Base-by-base conservation (phyloP, 768 basidiomycete genomes). In the Lentinula raphanica region DNA sequence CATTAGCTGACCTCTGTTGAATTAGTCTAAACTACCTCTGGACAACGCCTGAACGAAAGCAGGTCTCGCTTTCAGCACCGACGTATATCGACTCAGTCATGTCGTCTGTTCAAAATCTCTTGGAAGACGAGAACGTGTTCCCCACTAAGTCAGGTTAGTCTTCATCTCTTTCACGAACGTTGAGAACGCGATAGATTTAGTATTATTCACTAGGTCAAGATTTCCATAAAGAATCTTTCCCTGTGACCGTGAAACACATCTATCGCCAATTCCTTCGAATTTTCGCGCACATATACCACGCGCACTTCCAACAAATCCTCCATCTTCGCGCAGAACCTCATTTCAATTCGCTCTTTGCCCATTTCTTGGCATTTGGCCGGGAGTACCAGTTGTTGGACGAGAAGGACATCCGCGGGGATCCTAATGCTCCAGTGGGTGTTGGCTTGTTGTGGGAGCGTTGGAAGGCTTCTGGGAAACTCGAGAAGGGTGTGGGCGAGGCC, bases 61-160 rank as follows among this genome's bases (percentile, higher is more conserved):
- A 88, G 60, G 87, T 94, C 25, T 78, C 88, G 62, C 79, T 98
- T 0, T 87, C 96, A 1, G 96, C 96, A 13, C 94, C 96, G 5
- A 95, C 92, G 1, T 98, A 98, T 72, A 93, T 98, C 66, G 96
- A 98, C 77, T 96, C 92, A 62, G 96, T 98, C 65, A 94, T 98
- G 89, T 93, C 94, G 3, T 94, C 93, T 79, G 84, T 97, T 27
- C 96, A 98, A 71, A 94, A 91, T 68, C 80, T 96, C 27, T 78
- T 98, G 31, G 92, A 98, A 64, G 95, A 98, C 75, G 94, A 98
- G 66, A 87, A 84, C 64, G 85, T 88, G 56, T 98, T 98, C 78
- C 96, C 95, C 5, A 94, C 95, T 9, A 96, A 97, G 71, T 86
- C 90, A n/a, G 92, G 94, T 92, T 66, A 63, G 83, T 73, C 15